Conservation (phyloP, 164 flowering plant species). For the Amborella trichopoda region DNA sequence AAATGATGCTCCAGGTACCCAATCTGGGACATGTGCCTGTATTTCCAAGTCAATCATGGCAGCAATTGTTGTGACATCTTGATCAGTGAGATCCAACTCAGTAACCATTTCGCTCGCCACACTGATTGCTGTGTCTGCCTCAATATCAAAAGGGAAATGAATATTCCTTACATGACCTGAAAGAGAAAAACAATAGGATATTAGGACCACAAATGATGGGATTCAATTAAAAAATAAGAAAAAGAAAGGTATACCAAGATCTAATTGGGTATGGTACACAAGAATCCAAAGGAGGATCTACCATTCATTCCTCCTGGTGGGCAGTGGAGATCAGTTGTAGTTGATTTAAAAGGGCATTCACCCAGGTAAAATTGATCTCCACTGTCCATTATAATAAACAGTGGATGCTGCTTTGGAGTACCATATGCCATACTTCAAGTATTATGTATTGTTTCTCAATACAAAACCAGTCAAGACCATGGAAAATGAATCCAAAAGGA, state of each 20-base stretch:
- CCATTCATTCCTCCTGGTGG: no score
- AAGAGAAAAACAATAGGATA: not conserved
- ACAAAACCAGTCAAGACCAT: no score
- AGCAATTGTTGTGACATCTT: conserved; percentile 78
- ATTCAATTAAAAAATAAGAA: no score
- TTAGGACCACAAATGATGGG: no score
- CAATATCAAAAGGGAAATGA: conserved; percentile 86
- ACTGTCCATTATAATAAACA: not conserved
- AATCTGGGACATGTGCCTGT: conserved; percentile 49
- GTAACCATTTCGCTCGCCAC: conserved; percentile 99
- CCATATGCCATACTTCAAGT: no score
- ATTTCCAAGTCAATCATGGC: conserved; percentile 84
- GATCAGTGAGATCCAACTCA: conserved; percentile 82
- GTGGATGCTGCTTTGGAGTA: not conserved
- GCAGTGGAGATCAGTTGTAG: no score
- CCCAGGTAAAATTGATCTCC: no score
- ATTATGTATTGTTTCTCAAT: no score
- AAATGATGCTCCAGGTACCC: conserved; percentile 33
- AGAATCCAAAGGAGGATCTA: no score
- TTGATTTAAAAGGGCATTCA: no score
- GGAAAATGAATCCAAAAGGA: not conserved
- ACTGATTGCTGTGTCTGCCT: conserved; percentile 59
- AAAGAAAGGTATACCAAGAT: no score
- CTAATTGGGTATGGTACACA: not conserved
- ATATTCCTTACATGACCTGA: conserved; percentile 82